Evolutionary conservation across 148 eudicot genomes (phyloP).

Genomic region (Limonium bicolor): DNA sequence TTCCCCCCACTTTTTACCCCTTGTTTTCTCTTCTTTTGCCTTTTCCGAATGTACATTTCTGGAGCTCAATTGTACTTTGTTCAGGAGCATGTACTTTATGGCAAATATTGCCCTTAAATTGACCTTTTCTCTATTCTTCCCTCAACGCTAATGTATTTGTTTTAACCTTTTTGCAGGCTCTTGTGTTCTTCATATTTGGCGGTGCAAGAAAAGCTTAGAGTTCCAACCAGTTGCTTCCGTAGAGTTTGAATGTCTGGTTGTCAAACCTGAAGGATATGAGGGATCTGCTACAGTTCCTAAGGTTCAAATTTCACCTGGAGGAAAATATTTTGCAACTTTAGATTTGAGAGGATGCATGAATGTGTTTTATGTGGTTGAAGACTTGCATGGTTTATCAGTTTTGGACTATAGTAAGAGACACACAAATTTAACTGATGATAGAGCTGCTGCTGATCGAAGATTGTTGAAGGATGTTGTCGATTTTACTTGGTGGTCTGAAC

Average conservation of each 20-base stretch:
- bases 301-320: slow-evolving; percentile 60
- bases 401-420: slow-evolving; percentile 21
- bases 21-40: slow-evolving; percentile 19
- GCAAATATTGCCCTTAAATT: too few relatives aligned
- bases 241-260: slow-evolving; percentile 48
- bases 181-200: slow-evolving; percentile 54
- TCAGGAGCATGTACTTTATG: too few relatives aligned
- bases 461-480: slow-evolving; percentile 35
- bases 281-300: slow-evolving; percentile 58
- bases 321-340: slow-evolving; percentile 55
- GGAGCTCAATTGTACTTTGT: too few relatives aligned
- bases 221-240: slow-evolving; percentile 28
- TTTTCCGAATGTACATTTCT: too few relatives aligned
- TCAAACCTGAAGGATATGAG: slow-evolving; percentile 29
- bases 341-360: slow-evolving; percentile 57
- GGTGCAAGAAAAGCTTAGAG: slow-evolving; percentile 23
- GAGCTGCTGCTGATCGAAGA: slow-evolving; percentile 15
- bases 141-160: too few relatives aligned
- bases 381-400: slow-evolving; percentile 23
- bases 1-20: too few relatives aligned
- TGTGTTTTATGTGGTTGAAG: slow-evolving; percentile 39
- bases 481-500: slow-evolving; percentile 94
- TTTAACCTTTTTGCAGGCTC: slow-evolving; percentile 50
- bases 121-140: too few relatives aligned
- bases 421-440: slow-evolving; percentile 6